Base-by-base conservation (phyloP, 1,284 basidiomycete species). In the Phellopilus nigrolimitatus region DNA sequence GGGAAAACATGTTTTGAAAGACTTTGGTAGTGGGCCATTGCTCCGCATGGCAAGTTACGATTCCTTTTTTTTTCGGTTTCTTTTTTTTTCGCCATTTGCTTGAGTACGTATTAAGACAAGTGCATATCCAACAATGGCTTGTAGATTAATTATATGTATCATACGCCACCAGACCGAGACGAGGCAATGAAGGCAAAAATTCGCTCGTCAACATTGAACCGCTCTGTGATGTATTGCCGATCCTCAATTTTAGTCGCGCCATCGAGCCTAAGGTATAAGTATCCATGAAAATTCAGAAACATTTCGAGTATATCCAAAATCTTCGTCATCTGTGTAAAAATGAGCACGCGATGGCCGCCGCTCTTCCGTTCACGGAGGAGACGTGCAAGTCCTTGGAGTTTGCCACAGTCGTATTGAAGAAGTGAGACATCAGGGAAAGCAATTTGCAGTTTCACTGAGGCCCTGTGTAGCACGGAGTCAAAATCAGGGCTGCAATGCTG, bases 291-390 rank as follows among this genome's bases (percentile, higher is more conserved):
- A 61, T 89, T 95, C 54, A 98, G 76, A 69, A 95, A 97, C 31
- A 86, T 84, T 65, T 98, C 95, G 45, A 98, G 76, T 51, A 98
- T 95, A 66, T 98, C 95, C 49, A 98, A 75, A 33, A 98, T 88
- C 53, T 80, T 79, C 19, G 95, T 97, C 95, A 98, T 98, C 64
- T 98, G 95, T 0, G 95, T 98, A 67, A 98, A 98, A 60, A 98
- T 95, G 43, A 98, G 75, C 19, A 92, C 79, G 1, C 95, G 87
- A 64, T 97, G 94, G 0, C 92, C 91, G 2, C 82, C 91, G 0
- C 81, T 81, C 63, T 95, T 93, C 64, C 85, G 87, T 62, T 90
- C 82, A 19, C 91, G 82, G 38, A 98, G 76, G 27, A 98, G 75
- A 21, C 73, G 71, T 27, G 84, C 80, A 3, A 98, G 80, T 57